Evolutionary conservation across 2,329 filamentous ascomycete species (phyloP), one percentile per base, ranked within the genome.

Genomic region (Botrytis deweyae): DNA sequence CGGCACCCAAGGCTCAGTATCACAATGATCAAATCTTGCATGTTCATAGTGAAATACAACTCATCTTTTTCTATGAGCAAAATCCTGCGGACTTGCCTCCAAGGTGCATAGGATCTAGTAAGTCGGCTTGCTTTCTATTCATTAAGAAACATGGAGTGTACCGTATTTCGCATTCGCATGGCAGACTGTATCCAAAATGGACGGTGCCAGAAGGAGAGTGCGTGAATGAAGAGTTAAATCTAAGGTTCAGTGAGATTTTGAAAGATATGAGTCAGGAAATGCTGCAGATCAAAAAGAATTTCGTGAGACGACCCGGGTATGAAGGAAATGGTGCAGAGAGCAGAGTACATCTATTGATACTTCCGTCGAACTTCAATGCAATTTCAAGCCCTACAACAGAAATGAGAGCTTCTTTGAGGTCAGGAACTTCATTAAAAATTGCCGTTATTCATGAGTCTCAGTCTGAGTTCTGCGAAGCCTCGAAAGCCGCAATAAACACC

Each of bases 41-140:
- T 66, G 80, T 87, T 33, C 86, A 88, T 74, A 85, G 85, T 6
- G 86, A 87, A 75, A 82, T 88, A n/a, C 86, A 87, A 74, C 80
- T 88, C 10, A 52, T 75, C 6, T 33, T 74, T 5, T 72, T 55
- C n/a, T 74, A 77, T 44, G 73, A 75, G 5, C 33, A 63, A 62
- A 7, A 72, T n/a, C 36, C 52, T n/a, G 52, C 8, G 12, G 4
- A 25, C 2, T n/a, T 8, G 18, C 58, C 46, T 4, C 75, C 76
- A 33, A 55, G 74, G 33, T 70, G 59, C 20, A 76, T 75, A 29
- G 73, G 75, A 18, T 77, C 76, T 4, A 77, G 74, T 49, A 77
- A 77, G 49, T 73, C 74, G 6, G 69, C 75, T 18, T 77, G 74
- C 62, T 76, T 74, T 25, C 71, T 77, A 2, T 77, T 77, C 33